Percentiles rank a stretch among this genome's conserved stretches.
Evolutionary conservation across 441 rosid genomes (phyloP).

Genomic region (Isatis lusitanica): DNA sequence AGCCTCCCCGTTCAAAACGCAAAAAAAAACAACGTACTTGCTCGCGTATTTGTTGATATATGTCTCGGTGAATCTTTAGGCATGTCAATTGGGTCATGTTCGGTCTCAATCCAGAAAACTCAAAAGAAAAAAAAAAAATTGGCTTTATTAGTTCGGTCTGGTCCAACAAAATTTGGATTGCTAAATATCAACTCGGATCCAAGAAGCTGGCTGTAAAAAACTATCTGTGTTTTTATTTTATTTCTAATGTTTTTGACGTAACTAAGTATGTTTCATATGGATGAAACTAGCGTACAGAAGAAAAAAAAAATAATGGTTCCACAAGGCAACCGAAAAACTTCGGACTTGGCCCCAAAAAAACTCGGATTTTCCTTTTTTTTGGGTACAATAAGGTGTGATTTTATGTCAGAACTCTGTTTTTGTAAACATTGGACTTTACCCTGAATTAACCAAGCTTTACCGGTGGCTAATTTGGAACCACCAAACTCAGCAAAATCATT

Average conservation of each 20-base stretch:
- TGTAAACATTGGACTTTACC: neutral
- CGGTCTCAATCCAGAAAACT: neutral
- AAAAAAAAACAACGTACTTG: neutral
- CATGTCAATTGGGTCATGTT: neutral
- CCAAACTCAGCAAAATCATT: neutral
- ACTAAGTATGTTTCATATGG: neutral
- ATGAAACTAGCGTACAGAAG: neutral
- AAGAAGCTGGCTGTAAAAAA: neutral
- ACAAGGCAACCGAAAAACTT: neutral
- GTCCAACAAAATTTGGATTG: neutral
- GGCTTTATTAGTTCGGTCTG: neutral
- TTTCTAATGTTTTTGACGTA: neutral
- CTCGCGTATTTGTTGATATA: neutral
- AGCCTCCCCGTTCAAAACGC: neutral
- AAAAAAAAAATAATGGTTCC: neutral
- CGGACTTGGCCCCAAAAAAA: neutral
- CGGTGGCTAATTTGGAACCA: neutral
- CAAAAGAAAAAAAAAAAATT: neutral
- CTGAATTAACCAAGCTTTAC: neutral
- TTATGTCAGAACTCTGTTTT: neutral
- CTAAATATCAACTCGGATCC: neutral
- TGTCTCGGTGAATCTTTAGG: neutral
- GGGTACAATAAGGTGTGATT: neutral
- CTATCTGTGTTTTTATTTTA: neutral
- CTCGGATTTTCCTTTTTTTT: neutral